These are phyloP conservation scores for Ambispora gerdemannii DNA, from an alignment of 192 early-diverging fungal species.

Conservation along the genomic window DNA sequence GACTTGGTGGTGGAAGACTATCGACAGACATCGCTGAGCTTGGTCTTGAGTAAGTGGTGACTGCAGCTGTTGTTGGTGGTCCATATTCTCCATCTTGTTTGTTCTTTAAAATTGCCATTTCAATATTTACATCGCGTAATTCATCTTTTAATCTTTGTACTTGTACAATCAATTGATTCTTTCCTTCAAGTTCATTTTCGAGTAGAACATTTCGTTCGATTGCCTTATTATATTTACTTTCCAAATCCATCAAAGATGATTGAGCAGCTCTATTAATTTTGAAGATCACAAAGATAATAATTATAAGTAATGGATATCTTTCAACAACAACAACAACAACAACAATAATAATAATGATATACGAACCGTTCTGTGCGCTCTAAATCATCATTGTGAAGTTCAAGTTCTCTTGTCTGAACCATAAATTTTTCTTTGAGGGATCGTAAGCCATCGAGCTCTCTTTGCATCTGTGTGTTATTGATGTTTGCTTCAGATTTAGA, in stretches of 20 bases:
- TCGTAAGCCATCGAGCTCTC: conserved; percentile 70
- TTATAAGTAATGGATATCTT: not conserved
- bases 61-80: conserved; percentile 28
- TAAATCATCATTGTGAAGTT: conserved; percentile 76
- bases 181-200: conserved; percentile 63
- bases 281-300: conserved; percentile 27
- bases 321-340: not conserved
- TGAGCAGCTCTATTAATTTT: conserved; percentile 64
- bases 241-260: conserved; percentile 65
- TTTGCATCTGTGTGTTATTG: conserved; percentile 63
- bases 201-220: conserved; percentile 67
- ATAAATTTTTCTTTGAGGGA: conserved; percentile 66
- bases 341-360: not conserved
- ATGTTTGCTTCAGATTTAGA: conserved; percentile 64
- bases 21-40: conserved; percentile 6
- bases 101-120: conserved; percentile 52
- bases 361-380: conserved; percentile 64
- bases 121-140: conserved; percentile 55
- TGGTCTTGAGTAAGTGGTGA: conserved; percentile 24
- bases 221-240: conserved; percentile 67
- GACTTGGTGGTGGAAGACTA: conserved; percentile 20
- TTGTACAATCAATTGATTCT: conserved; percentile 66
- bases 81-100: conserved; percentile 38
- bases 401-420: conserved; percentile 69
- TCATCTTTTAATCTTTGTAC: conserved; percentile 77